These are phyloP conservation scores for Xylaria flabelliformis DNA, from an alignment of 495 filamentous ascomycete genomes.

Conservation along the genomic window DNA sequence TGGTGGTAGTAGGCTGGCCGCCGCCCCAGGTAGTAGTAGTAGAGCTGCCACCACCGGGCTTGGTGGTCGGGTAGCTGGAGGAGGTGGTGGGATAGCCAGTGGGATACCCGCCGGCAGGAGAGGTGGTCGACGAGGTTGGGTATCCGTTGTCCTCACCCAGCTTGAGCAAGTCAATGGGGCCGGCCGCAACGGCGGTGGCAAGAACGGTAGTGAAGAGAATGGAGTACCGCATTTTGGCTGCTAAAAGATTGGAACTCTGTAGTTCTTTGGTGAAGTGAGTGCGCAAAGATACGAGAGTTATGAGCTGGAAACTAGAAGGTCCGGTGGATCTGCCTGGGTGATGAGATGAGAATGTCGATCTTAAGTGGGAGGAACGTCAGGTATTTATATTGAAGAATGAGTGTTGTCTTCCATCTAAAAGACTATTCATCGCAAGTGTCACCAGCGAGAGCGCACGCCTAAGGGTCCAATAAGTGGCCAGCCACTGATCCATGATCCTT, in stretches of 20 bases:
- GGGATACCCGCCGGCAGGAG: neutral
- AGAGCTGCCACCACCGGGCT: neutral
- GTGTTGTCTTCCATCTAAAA: neutral
- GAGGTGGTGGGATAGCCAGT: neutral
- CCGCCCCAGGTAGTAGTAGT: neutral
- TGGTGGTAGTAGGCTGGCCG: neutral
- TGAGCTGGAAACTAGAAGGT: neutral
- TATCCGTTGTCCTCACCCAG: neutral
- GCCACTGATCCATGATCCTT: conserved; percentile 6
- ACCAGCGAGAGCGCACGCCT: neutral
- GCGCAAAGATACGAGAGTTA: neutral
- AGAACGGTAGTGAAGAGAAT: conserved; percentile 14
- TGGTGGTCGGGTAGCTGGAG: neutral
- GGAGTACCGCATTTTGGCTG: conserved; percentile 20
- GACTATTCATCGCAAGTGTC: conserved; percentile 4
- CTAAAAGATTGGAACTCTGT: conserved; percentile 21
- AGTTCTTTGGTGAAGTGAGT: conserved; percentile 16
- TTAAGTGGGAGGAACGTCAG: neutral
- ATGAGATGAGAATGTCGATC: neutral
- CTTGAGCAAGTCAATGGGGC: conserved; percentile 8
- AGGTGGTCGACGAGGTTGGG: neutral
- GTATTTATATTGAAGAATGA: conserved; percentile 15
- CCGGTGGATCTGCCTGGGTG: conserved; percentile 14
- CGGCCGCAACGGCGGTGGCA: conserved; percentile 19
- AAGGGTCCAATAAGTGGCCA: conserved; percentile 2